Base-by-base conservation (phyloP, 2,329 filamentous ascomycete genomes). In the Aureobasidium sp. region DNA sequence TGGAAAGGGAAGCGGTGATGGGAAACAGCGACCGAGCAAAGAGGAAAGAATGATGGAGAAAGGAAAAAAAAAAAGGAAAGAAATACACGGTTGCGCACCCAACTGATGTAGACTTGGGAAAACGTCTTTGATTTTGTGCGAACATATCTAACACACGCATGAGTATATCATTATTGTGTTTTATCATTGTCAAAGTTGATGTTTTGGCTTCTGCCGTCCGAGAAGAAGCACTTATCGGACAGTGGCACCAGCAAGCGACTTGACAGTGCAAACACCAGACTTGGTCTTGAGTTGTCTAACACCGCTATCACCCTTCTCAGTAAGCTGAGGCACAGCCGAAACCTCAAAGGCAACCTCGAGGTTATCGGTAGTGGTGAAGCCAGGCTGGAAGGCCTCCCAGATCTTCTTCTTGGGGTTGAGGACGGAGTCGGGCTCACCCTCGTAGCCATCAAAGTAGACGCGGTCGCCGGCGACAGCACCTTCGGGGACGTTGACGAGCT, bases 381-480 rank as follows among this genome's bases (percentile, higher is more conserved):
- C 94, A 1, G 92, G 91, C 81, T 97, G 93, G 77, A 96, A 90
- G 11, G 83, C 90, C 82, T 99, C 94, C 92, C 93, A 97, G 64
- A 97, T 81, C 86, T 97, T 97, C 86, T 97, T 99, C 87, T 99
- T 99, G 63, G 94, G 94, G 82, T 97, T 99, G 62, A 99, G 82
- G 57, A 93, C 85, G 65, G 87, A 88, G 82, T 99, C 94, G 0
- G 94, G 91, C 80, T 96, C 89, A 63, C 91, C 92, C 75, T 90
- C 82, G 87, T 90, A 99, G 52, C 94, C 94, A 73, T 97, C 90
- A 73, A 99, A 99, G 81, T 82, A 92, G 57, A 97, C 89, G 15
- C 90, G 82, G 73, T 96, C 91, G 63, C 94, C 94, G 6, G 92
- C 90, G 72, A 87, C 85, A 47, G 90, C 82, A 44, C 84, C 90